Evolutionary conservation across 106 monocot species (phyloP), one percentile per base, ranked within the genome.

Genomic region (Dioscorea zingiberensis): DNA sequence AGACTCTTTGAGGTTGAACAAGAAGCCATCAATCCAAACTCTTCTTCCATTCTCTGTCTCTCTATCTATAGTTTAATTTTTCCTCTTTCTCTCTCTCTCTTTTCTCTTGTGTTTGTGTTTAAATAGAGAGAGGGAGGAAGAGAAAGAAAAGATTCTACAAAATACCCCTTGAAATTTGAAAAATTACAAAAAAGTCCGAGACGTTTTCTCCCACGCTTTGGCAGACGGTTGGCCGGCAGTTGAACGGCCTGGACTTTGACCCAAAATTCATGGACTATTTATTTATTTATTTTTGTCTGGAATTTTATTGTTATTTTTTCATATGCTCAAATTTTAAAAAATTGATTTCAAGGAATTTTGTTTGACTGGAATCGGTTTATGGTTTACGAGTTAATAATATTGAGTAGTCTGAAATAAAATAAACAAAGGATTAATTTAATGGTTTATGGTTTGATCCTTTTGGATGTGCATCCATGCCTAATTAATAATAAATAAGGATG

Each of bases 1-100:
- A 38, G 10, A n/a, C n/a, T n/a, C 17, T 58, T 32, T 0, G 69
- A 77, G 54, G 72, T 58, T 25, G 70, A 63, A 12, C 61, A 70
- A 26, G 72, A 72, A 22, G 53, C 75, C 24, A 56, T 24, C 2
- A 59, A 60, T 25, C 44, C 59, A 27, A 60, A 47, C 61, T 44
- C 51, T 23, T 14, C 49, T 64, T 65, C 58, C 74, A 55, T 14
- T 47, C 7, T 74, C 60, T 74, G 70, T 78, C 54, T 53, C 72
- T 55, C 56, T 4, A 53, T 1, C 19, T 18, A 7, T 19, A 18
- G 2, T 5, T 19, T 15, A 59, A 70, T 53, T 70, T 21, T 66
- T 44, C 60, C 55, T 59, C 26, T 62, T 26, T 59, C 59, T 59
- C 59, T 74, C 29, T 58, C 25, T 47, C 58, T 45, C 2, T 38